Conservation (phyloP, 768 basidiomycete genomes). For the Leccinum ochraceum region DNA sequence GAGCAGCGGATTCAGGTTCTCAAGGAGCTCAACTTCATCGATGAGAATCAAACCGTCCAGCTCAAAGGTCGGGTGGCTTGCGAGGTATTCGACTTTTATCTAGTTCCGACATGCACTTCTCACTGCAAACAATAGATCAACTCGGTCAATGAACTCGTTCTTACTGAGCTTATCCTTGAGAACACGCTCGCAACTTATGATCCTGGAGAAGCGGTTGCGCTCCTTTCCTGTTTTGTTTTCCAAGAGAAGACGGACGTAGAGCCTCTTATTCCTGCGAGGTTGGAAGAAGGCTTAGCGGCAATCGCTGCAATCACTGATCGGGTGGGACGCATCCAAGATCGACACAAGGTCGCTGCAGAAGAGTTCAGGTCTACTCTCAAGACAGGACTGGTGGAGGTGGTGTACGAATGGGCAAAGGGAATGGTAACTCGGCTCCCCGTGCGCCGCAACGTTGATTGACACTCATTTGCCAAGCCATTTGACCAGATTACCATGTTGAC, state of each 20-base stretch:
- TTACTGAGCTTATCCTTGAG: slow-evolving; percentile 96
- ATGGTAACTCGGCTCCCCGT: slow-evolving; percentile 64
- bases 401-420: slow-evolving; percentile 99
- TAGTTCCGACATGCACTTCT: background rate
- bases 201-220: slow-evolving; percentile 94
- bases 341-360: slow-evolving; percentile 74
- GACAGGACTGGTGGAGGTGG: slow-evolving; percentile 91
- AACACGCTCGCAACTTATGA: slow-evolving; percentile 90
- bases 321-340: slow-evolving; percentile 78
- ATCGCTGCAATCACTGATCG: slow-evolving; percentile 78
- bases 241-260: slow-evolving; percentile 96
- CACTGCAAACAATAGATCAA: slow-evolving; percentile 69
- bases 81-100: slow-evolving; percentile 57
- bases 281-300: slow-evolving; percentile 77
- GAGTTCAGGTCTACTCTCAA: slow-evolving; percentile 81
- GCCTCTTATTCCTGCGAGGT: slow-evolving; percentile 74
- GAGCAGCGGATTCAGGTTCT: slow-evolving; percentile 91
- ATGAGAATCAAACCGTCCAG: slow-evolving; percentile 92
- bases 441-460: background rate
- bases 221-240: slow-evolving; percentile 96
- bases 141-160: slow-evolving; percentile 93
- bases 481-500: slow-evolving; percentile 91
- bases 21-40: slow-evolving; percentile 89
- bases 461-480: slow-evolving; percentile 67
- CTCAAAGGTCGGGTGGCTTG: slow-evolving; percentile 98